Evolutionary conservation across 192 early-diverging fungal species (phyloP).

Genomic region (Spizellomyces punctatus): DNA sequence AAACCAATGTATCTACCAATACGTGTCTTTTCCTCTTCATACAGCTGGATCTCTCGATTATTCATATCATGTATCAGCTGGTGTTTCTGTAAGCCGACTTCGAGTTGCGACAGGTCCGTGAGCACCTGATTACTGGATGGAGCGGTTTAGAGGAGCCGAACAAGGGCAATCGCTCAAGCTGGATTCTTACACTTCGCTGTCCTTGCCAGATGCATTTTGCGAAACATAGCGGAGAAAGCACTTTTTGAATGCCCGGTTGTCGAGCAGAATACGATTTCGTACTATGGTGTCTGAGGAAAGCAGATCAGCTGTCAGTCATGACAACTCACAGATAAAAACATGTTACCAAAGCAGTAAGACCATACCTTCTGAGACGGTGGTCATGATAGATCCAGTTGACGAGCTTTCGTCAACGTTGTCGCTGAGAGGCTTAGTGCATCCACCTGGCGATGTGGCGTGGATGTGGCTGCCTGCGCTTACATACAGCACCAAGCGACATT

Average conservation of each 20-base stretch:
- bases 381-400: too few species aligned
- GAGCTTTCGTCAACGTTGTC: too few species aligned
- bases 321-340: too few species aligned
- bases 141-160: too few species aligned
- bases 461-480: too few species aligned
- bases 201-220: conserved; percentile 4
- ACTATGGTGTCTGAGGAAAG: conserved; percentile 30
- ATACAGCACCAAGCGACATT: too few species aligned
- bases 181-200: conserved; percentile 8
- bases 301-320: too few species aligned
- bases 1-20: conserved; percentile 33
- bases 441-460: too few species aligned
- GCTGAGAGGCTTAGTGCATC: too few species aligned
- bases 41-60: conserved; percentile 46
- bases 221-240: conserved; percentile 14
- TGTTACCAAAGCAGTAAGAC: too few species aligned
- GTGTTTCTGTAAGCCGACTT: conserved; percentile 48
- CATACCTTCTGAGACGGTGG: too few species aligned
- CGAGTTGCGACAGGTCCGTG: conserved; percentile 47
- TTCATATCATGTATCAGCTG: conserved; percentile 59
- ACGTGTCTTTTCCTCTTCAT: conserved; percentile 35
- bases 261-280: conserved; percentile 32
- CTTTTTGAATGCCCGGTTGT: conserved; percentile 37
- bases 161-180: not conserved
- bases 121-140: not conserved